phyloP scores from a whole-genome alignment of 805 yeast genomes.

The Zygosaccharomyces bisporus region DNA sequence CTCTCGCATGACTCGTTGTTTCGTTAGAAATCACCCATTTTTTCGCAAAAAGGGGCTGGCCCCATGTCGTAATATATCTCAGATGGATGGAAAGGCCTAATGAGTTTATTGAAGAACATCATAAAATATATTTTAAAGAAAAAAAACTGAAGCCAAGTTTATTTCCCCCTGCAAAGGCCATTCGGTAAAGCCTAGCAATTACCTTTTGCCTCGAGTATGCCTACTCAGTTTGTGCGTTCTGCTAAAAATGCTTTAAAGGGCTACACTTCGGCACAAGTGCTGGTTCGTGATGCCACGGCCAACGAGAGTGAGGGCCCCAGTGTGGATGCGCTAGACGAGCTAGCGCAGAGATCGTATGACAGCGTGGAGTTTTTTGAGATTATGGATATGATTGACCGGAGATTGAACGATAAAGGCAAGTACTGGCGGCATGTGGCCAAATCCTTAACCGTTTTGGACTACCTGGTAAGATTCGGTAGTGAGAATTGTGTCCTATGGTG shows the following conservation, averaged over 20 bases:
- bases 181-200: background rate
- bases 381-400: slow-evolving; percentile 88
- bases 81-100: background rate
- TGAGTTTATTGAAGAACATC: background rate
- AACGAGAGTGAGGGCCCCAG: slow-evolving; percentile 84
- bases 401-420: slow-evolving; percentile 91
- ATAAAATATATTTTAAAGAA: background rate
- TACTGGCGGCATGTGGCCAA: slow-evolving; percentile 96
- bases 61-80: slow-evolving; percentile 2
- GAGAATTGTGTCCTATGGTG: slow-evolving; percentile 91
- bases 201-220: slow-evolving; percentile 44
- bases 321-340: slow-evolving; percentile 75
- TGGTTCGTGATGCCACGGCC: slow-evolving; percentile 88
- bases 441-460: slow-evolving; percentile 80
- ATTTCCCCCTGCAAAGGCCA: background rate
- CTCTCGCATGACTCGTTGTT: background rate
- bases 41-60: slow-evolving; percentile 6
- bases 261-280: slow-evolving; percentile 78
- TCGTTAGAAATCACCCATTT: slow-evolving; percentile 1
- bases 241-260: slow-evolving; percentile 77
- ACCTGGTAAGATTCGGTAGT: slow-evolving; percentile 76
- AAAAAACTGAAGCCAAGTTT: background rate
- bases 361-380: slow-evolving; percentile 74
- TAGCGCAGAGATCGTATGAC: slow-evolving; percentile 69
- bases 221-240: slow-evolving; percentile 71